Evolutionary conservation across 2,329 filamentous ascomycete species (phyloP).

Genomic region (Lachnellula arida): DNA sequence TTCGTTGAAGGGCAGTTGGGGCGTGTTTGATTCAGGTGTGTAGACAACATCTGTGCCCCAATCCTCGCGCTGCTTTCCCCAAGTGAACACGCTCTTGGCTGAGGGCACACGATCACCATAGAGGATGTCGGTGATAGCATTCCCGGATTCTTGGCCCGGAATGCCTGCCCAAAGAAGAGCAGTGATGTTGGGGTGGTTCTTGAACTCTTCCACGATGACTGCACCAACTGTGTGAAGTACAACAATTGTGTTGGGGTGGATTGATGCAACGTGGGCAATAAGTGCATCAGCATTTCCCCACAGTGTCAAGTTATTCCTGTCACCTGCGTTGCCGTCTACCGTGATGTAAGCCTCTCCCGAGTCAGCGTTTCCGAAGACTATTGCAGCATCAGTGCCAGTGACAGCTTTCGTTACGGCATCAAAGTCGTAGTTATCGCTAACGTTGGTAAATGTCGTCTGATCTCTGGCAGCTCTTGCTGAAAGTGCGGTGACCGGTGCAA

Average conservation of each 20-base stretch:
- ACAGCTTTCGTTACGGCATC: slow-evolving; percentile 58
- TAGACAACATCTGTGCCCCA: slow-evolving; percentile 41
- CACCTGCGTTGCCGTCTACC: slow-evolving; percentile 77
- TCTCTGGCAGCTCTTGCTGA: slow-evolving; percentile 58
- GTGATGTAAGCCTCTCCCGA: slow-evolving; percentile 81
- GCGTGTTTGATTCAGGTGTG: slow-evolving; percentile 41
- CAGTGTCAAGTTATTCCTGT: slow-evolving; percentile 87
- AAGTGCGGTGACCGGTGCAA: slow-evolving; percentile 69
- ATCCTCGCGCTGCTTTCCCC: slow-evolving; percentile 49
- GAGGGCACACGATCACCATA: slow-evolving; percentile 75
- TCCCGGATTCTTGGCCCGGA: slow-evolving; percentile 82
- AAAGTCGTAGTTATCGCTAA: slow-evolving; percentile 56
- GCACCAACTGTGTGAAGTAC: slow-evolving; percentile 83
- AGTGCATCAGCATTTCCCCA: slow-evolving; percentile 80
- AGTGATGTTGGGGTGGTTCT: slow-evolving; percentile 72
- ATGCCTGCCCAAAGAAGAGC: slow-evolving; percentile 79
- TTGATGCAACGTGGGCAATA: slow-evolving; percentile 70
- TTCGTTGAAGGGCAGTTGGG: slow-evolving; percentile 70
- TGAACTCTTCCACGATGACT: slow-evolving; percentile 71
- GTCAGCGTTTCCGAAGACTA: slow-evolving; percentile 87
- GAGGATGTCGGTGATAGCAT: slow-evolving; percentile 72
- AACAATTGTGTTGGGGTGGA: slow-evolving; percentile 85
- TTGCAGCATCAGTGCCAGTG: slow-evolving; percentile 59
- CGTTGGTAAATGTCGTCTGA: slow-evolving; percentile 56
- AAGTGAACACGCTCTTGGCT: slow-evolving; percentile 75